Conservation (phyloP, 192 early-diverging fungal species). For the Coemansia reversa region DNA sequence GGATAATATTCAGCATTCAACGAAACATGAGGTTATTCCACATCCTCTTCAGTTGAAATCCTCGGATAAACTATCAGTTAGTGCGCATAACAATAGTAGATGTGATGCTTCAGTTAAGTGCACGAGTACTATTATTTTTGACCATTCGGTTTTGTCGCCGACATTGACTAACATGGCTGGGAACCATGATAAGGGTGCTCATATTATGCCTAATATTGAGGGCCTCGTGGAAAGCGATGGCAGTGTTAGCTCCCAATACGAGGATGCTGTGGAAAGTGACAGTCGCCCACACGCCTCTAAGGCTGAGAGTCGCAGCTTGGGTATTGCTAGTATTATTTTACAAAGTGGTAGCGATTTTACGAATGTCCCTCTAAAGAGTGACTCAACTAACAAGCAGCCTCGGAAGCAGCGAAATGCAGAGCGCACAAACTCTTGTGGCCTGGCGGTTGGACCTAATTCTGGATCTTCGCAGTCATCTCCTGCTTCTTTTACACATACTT, state of each 20-base stretch:
- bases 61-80: not conserved
- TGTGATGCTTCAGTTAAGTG: not conserved
- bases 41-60: slow-evolving; percentile 2
- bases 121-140: too few species aligned
- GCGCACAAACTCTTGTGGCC: slow-evolving; percentile 1
- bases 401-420: not conserved
- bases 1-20: not conserved
- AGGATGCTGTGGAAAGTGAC: not conserved
- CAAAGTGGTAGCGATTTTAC: too few species aligned
- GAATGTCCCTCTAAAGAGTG: too few species aligned
- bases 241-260: not conserved
- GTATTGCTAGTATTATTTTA: too few species aligned
- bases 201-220: not conserved
- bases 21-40: slow-evolving; percentile 1
- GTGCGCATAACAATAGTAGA: too few species aligned
- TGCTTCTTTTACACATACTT: not conserved
- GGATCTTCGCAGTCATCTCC: slow-evolving; percentile 48
- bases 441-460: slow-evolving; percentile 40
- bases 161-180: too few species aligned
- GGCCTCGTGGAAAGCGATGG: not conserved
- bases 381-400: not conserved
- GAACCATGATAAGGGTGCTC: not conserved
- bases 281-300: too few species aligned
- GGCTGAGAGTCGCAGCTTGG: too few species aligned
- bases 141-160: too few species aligned